Base-by-base conservation (phyloP, 495 filamentous ascomycete genomes). In the Apiosordaria backusii region DNA sequence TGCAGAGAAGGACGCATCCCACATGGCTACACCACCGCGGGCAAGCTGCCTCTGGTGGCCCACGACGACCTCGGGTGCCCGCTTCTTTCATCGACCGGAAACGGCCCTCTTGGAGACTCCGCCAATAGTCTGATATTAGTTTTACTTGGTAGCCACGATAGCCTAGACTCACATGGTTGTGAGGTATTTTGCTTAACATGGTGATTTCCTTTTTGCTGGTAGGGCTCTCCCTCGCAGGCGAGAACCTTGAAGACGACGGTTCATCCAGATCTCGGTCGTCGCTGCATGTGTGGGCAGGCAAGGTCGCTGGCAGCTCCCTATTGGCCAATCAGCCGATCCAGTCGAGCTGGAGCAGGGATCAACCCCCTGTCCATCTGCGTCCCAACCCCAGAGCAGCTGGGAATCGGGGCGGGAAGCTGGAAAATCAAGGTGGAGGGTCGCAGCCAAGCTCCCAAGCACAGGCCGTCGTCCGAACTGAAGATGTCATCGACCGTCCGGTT, bases 331-430 rank as follows among this genome's bases (percentile, higher is more conserved):
- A 68, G 65, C 62, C 35, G 26, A 35, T n/a, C 26, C 58, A 18
- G n/a, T 58, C 27, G 2, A 13, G 19, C 22, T 21, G 4, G 15
- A 2, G 19, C 66, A 65, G 52, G 68, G 64, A 29, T 18, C 6
- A 7, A 7, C 35, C 61, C 68, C 70, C 52, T 62, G 70, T 29
- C 50, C 35, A 45, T 45, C 35, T 45, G 35, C 9, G 19, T 50
- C 62, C 64, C 16, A 60, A 69, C 64, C 72, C 72, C 57, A 62
- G 72, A 62, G 50, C 62, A 73, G 71, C 71, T 73, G 71, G 67
- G 62, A 22, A 55, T 55, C 24, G 26, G 64, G 55, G 35, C 23
- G 25, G n/a, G 55, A 35, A 62, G 27, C 59, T 35, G 59, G 59
- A 65, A n/a, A 50, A 61, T 29, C 50, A 59, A 70, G 61, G 61